phyloP scores from a whole-genome alignment of 306 rosid genomes.

The Coriaria nepalensis region DNA sequence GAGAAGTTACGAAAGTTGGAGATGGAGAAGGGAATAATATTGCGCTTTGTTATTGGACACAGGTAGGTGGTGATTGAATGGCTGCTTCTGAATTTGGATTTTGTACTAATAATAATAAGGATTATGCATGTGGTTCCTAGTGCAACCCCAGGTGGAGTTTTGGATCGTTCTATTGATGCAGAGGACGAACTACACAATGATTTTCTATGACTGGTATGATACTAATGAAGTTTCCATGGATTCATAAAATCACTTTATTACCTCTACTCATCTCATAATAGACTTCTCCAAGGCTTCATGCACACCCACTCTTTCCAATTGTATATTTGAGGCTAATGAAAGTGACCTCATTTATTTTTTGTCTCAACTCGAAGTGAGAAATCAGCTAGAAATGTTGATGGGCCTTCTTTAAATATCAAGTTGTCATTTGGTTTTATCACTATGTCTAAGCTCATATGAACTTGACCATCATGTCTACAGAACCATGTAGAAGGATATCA shows the following conservation, averaged over 20 bases:
- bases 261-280: conserved; percentile 3
- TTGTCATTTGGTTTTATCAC: not conserved
- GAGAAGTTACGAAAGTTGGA: conserved; percentile 31
- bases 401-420: no score
- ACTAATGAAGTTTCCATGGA: not conserved
- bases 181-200: conserved; percentile 38
- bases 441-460: not conserved
- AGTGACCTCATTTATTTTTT: not conserved
- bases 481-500: conserved; percentile 50
- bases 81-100: no score
- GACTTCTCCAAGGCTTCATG: conserved; percentile 3
- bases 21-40: conserved; percentile 42
- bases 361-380: not conserved
- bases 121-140: conserved; percentile 17
- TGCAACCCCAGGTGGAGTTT: conserved; percentile 38
- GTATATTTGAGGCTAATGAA: not conserved
- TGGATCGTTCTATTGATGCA: conserved; percentile 49
- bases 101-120: not conserved
- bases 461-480: conserved; percentile 19
- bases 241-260: not conserved
- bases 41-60: conserved; percentile 49
- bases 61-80: conserved; percentile 17
- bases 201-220: conserved; percentile 40
- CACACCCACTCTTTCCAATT: not conserved
- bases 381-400: no score